Percentiles rank a stretch among this genome's conserved stretches.
phyloP scores from a whole-genome alignment of 1,139 yeast genomes.

The Saccharomycopsis hybrid region DNA sequence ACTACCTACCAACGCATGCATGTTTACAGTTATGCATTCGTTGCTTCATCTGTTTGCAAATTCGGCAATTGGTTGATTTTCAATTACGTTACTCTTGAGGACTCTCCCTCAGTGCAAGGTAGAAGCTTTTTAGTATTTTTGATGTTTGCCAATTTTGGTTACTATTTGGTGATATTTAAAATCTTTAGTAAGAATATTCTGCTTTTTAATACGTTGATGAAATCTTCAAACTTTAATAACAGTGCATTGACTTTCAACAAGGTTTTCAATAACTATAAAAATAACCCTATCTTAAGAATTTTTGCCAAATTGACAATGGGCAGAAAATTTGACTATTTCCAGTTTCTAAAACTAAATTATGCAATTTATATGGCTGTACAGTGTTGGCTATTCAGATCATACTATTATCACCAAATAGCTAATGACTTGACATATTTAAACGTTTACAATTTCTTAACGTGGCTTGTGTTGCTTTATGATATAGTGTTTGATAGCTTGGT shows the following conservation, averaged over 20 bases:
- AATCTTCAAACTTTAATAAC: slow-evolving; percentile 17
- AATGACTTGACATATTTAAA: slow-evolving; percentile 19
- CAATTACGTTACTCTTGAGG: slow-evolving; percentile 15
- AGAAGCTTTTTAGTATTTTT: slow-evolving; percentile 12
- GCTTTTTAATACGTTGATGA: slow-evolving; percentile 13
- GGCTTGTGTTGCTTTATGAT: slow-evolving; percentile 17
- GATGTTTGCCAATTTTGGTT: slow-evolving; percentile 6
- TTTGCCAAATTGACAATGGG: too few species aligned
- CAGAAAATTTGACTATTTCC: too few species aligned
- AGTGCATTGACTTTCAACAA: slow-evolving; percentile 9
- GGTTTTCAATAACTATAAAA: slow-evolving; percentile 10
- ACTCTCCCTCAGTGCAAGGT: slow-evolving; percentile 14
- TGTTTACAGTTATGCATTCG: neutral
- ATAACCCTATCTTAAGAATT: too few species aligned
- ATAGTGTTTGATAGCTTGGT: slow-evolving; percentile 10
- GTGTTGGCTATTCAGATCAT: slow-evolving; percentile 13
- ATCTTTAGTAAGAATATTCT: slow-evolving; percentile 12
- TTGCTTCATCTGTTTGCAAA: slow-evolving; percentile 1
- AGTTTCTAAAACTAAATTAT: slow-evolving; percentile 8
- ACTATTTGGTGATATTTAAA: slow-evolving; percentile 14
- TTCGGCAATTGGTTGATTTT: slow-evolving; percentile 7
- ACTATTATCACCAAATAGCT: slow-evolving; percentile 20
- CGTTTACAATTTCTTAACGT: slow-evolving; percentile 13
- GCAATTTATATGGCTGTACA: slow-evolving; percentile 6
- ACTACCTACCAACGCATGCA: slow-evolving; percentile 7